Conservation (phyloP, 371 early-diverging fungal genomes). For the Mucor sp. region DNA sequence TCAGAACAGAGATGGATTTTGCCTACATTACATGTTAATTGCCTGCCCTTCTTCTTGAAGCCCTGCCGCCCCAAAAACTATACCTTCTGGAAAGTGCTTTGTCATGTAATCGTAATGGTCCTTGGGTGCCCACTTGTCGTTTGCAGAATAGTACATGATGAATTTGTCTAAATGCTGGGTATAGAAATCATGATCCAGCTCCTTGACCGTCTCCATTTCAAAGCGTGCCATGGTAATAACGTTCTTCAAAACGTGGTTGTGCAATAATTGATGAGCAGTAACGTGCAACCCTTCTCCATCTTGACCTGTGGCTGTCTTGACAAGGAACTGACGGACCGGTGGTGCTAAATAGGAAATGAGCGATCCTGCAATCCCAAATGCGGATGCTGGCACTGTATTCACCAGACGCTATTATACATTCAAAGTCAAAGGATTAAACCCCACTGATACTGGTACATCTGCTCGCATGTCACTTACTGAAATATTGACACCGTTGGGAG, state of each 20-base stretch:
- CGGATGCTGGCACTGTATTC: constrained; percentile 32
- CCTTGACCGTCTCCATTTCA: constrained; percentile 74
- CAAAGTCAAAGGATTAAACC: background rate
- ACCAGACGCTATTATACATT: constrained; percentile 43
- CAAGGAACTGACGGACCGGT: constrained; percentile 29
- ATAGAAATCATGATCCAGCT: constrained; percentile 69
- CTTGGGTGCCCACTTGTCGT: constrained; percentile 80
- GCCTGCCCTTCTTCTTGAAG: no score
- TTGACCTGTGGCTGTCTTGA: constrained; percentile 44
- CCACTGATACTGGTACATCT: background rate
- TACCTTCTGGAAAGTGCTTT: constrained; percentile 64
- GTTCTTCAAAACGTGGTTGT: constrained; percentile 61
- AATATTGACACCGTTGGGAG: constrained; percentile 74
- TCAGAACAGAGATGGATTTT: constrained; percentile 62
- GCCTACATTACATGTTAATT: constrained; percentile 19
- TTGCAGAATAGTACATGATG: constrained; percentile 78
- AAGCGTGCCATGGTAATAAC: constrained; percentile 68
- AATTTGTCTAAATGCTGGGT: constrained; percentile 61
- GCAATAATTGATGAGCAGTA: constrained; percentile 66
- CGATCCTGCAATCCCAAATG: constrained; percentile 39
- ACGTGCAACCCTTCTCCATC: constrained; percentile 47
- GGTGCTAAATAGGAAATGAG: constrained; percentile 44
- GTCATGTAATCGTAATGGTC: constrained; percentile 73
- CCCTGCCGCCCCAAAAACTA: background rate
- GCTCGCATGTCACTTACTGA: constrained; percentile 29